These are phyloP conservation scores for Aaosphaeria arxii DNA, from an alignment of 2,329 filamentous ascomycete species.

Conservation along the genomic window DNA sequence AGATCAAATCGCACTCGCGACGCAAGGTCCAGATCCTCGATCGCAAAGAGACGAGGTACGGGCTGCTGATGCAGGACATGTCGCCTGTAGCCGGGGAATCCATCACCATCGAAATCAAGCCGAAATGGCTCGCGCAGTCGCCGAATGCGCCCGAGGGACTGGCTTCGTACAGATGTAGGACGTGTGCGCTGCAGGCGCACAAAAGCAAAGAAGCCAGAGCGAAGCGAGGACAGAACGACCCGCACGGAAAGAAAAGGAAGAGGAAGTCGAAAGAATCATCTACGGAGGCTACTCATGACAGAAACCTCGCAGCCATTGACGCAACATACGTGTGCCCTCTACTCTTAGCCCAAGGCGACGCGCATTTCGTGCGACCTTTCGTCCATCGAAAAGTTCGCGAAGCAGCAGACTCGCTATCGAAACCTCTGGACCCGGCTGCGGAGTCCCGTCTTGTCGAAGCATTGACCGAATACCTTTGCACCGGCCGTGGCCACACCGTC, in stretches of 20 bases:
- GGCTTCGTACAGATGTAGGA: slow-evolving; percentile 41
- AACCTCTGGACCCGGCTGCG: neutral
- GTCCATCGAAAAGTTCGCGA: slow-evolving; percentile 9
- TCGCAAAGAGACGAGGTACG: slow-evolving; percentile 3
- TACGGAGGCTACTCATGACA: slow-evolving; percentile 35
- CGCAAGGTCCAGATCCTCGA: neutral
- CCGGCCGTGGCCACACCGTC: slow-evolving; percentile 32
- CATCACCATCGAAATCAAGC: slow-evolving; percentile 43
- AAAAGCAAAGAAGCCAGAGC: too few relatives aligned
- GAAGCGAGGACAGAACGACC: slow-evolving; percentile 6
- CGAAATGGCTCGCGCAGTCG: slow-evolving; percentile 49
- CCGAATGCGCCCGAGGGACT: slow-evolving; percentile 38
- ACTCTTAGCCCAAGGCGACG: neutral
- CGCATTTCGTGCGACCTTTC: too few relatives aligned
- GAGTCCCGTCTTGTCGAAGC: slow-evolving; percentile 7
- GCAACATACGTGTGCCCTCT: slow-evolving; percentile 10
- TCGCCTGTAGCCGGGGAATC: slow-evolving; percentile 16
- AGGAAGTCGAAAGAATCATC: slow-evolving; percentile 18
- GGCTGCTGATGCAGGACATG: slow-evolving; percentile 32
- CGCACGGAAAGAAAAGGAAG: slow-evolving; percentile 5
- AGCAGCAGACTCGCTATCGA: neutral
- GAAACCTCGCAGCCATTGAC: slow-evolving; percentile 30
- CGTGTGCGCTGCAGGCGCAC: slow-evolving; percentile 43
- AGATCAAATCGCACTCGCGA: neutral
- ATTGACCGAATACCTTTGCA: slow-evolving; percentile 21